Evolutionary conservation across 1,139 yeast genomes (phyloP).

Genomic region (Sporopachydermia cereana): DNA sequence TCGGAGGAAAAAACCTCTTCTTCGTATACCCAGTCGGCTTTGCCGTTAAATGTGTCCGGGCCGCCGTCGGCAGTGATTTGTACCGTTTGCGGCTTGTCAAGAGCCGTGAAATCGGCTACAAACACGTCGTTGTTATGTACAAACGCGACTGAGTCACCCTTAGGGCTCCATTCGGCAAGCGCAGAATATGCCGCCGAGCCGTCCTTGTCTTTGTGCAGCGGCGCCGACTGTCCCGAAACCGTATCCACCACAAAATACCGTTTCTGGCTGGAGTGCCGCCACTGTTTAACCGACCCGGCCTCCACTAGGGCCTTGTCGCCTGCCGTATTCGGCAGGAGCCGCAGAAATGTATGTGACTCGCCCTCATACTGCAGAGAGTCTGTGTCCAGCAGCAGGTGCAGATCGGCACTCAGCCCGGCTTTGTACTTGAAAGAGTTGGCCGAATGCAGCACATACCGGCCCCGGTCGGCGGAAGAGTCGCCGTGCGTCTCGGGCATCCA

Average conservation of each 20-base stretch:
- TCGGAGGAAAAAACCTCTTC: slow-evolving; percentile 55
- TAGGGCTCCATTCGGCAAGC: slow-evolving; percentile 53
- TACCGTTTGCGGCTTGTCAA: slow-evolving; percentile 10
- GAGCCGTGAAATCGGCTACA: slow-evolving; percentile 23
- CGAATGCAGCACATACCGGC: background rate
- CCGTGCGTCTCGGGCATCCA: background rate
- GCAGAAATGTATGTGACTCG: background rate
- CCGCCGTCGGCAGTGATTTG: slow-evolving; percentile 46
- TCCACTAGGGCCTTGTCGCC: background rate
- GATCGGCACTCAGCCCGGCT: background rate
- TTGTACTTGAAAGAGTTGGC: background rate
- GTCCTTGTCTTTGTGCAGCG: slow-evolving; percentile 19
- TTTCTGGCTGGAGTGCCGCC: slow-evolving; percentile 51
- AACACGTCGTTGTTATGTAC: slow-evolving; percentile 43
- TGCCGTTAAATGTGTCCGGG: slow-evolving; percentile 44
- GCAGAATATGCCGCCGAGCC: slow-evolving; percentile 18
- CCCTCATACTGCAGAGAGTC: background rate
- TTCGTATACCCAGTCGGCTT: slow-evolving; percentile 74
- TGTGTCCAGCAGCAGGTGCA: background rate
- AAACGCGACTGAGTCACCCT: slow-evolving; percentile 40
- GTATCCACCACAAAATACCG: slow-evolving; percentile 41
- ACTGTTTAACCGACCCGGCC: slow-evolving; percentile 31
- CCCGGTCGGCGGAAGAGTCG: background rate
- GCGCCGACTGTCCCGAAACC: slow-evolving; percentile 22
- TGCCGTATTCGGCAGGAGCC: background rate